A percentile compares a stretch with the other conserved stretches of the same genome.
These are phyloP conservation scores for Penicillium sp. DNA, from an alignment of 2,329 filamentous ascomycete genomes.

Conservation along the genomic window DNA sequence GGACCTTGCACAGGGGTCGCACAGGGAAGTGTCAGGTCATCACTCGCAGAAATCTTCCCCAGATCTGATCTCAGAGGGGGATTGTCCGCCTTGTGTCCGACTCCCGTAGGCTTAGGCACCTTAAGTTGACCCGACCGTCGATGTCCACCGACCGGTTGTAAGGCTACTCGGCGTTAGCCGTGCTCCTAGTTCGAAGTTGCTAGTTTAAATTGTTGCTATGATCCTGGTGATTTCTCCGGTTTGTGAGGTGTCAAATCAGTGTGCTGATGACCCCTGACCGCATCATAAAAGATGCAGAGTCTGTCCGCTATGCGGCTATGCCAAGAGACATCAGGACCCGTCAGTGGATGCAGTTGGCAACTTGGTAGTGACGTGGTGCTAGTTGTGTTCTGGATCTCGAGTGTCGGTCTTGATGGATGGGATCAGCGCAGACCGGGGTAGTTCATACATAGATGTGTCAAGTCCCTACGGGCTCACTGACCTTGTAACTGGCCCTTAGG, in stretches of 20 bases:
- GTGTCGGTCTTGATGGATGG: background rate
- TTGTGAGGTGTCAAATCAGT: constrained; percentile 3
- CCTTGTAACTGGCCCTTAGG: too few relatives aligned
- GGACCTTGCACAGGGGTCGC: constrained; percentile 21
- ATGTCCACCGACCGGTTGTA: background rate
- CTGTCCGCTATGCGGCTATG: background rate
- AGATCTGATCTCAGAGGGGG: constrained; percentile 10
- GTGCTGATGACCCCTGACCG: constrained; percentile 8
- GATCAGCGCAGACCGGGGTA: background rate
- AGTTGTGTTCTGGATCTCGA: constrained; percentile 6
- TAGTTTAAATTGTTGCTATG: background rate
- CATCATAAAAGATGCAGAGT: background rate
- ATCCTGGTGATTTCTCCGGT: constrained; percentile 4
- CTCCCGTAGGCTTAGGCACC: background rate
- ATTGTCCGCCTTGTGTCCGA: constrained; percentile 12
- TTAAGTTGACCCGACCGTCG: background rate
- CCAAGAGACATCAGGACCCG: background rate
- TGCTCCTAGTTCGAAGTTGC: background rate
- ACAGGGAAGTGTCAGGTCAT: constrained; percentile 18
- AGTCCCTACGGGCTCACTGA: background rate
- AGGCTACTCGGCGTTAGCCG: background rate
- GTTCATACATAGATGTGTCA: background rate
- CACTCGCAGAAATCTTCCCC: constrained; percentile 22
- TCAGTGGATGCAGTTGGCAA: background rate
- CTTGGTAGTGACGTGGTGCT: constrained; percentile 1